Base-by-base conservation (phyloP, 345 rosid genomes). In the Heritiera littoralis region DNA sequence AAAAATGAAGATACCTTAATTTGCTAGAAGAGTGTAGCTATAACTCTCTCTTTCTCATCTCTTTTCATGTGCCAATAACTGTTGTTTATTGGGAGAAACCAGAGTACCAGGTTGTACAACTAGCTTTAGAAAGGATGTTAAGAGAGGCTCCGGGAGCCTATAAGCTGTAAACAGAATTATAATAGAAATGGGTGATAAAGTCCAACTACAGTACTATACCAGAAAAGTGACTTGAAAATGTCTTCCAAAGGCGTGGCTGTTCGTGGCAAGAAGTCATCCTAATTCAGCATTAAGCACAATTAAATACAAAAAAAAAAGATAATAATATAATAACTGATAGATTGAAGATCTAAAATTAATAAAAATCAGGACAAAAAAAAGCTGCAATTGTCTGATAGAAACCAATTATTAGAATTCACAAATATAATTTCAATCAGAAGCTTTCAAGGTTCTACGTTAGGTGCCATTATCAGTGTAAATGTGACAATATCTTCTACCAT, bases 221-320 rank as follows among this genome's bases (percentile, higher is more conserved):
- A 96, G 97, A 94, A 92, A 78, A 96, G 93, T 75, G 98, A 96
- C 86, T 92, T 92, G 94, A 96, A 96, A 80, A 96, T 94, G 89
- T 96, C 99, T 88, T 94, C 94, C 85, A 94, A 78, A 18, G 99
- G 98, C 13, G 98, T 96, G 74, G 99, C 95, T 49, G 95, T 96
- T 82, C 97, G 89, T 0, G 98, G 98, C 83, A 96, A 87, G 87
- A 94, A 96, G 80, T 96, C 99, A 89, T 96, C 99, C 97, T 96
- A 92, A 60, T 78, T 54, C 71, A 65, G 65, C 63, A 66, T 2
- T 18, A 52, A 20, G 41, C 63, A 77, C 17, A 77, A 49, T 48
- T 77, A 66, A 66, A 38, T 60, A 43, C 2, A 43, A 41, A 13
- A 30, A 13, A 30, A 1, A 17, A 46, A 0, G 9, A 61, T 1